Base-by-base conservation (phyloP, 148 eudicot species). In the Chenopodium quinoa region DNA sequence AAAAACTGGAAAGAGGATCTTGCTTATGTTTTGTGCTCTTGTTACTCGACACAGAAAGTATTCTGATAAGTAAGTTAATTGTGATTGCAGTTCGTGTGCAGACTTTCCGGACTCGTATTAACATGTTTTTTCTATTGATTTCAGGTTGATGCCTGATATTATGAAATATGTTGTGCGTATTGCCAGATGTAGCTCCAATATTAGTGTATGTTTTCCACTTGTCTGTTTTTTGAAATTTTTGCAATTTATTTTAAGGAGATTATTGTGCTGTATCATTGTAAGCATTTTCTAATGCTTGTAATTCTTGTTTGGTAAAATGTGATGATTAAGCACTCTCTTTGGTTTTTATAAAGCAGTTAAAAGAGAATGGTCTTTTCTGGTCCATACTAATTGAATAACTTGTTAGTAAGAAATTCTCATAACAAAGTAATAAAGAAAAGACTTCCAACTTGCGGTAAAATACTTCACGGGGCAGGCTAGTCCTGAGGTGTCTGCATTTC, bases 1-100 rank as follows among this genome's bases (percentile, higher is more conserved):
- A 69, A 91, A 93, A 88, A 86, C 90, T 40, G 97, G 88, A 64
- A 93, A 93, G 85, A 88, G 97, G 82, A 84, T 88, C 77, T 84
- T 93, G 90, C 94, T 90, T 29, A 89, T 91, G 62, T 88, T 90
- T 66, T 88, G 90, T 87, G 89, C 90, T 84, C 82, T 93, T 62
- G 89, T 93, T 77, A 87, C 94, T 73, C 91, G 94, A 54, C 97
- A 91, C 82, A 83, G 97, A 78, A 93, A 91, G 85, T 88, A 89
- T 72, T 86, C 91, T 69, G 97, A 93, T 64, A 91, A 89, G 97
- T 92, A 91, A 88, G 89, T 85, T 80, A 78, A 16, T 69, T 67
- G 29, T 64, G 16, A 65, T 63, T 75, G 44, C 34, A 22, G 14
- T 78, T 17, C 11, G 63, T 79, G 14, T 68, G 60, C 11, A 17